phyloP scores from a whole-genome alignment of 495 filamentous ascomycete genomes.

The Penicillium roqueforti region DNA sequence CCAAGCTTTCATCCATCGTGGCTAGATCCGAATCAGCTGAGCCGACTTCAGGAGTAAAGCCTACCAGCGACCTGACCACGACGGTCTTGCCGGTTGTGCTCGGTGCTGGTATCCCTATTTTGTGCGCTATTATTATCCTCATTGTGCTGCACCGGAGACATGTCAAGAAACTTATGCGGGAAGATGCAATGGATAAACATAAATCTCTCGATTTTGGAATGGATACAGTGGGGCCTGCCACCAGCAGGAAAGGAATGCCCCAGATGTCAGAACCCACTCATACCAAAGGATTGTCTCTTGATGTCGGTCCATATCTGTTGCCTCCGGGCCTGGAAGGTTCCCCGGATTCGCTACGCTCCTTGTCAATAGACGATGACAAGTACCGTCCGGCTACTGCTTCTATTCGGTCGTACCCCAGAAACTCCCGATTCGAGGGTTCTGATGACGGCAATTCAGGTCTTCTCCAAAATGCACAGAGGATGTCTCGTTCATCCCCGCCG shows the following conservation, averaged over 20 bases:
- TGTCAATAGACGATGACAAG: slow-evolving; percentile 75
- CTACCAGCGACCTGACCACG: slow-evolving; percentile 50
- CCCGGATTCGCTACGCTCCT: slow-evolving; percentile 76
- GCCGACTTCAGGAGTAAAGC: slow-evolving; percentile 26
- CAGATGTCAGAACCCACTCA: slow-evolving; percentile 41
- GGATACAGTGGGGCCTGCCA: slow-evolving; percentile 42
- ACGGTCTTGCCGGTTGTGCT: slow-evolving; percentile 73
- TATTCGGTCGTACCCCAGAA: slow-evolving; percentile 47
- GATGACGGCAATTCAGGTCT: slow-evolving; percentile 60
- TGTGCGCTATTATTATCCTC: slow-evolving; percentile 61
- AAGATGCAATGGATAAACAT: slow-evolving; percentile 84
- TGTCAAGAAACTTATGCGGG: slow-evolving; percentile 63
- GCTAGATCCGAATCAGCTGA: slow-evolving; percentile 24
- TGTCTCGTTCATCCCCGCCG: slow-evolving; percentile 61
- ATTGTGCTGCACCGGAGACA: slow-evolving; percentile 75
- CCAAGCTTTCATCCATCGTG: slow-evolving; percentile 25
- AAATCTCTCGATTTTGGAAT: slow-evolving; percentile 93
- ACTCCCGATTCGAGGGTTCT: slow-evolving; percentile 40
- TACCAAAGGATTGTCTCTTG: slow-evolving; percentile 73
- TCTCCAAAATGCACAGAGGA: slow-evolving; percentile 57
- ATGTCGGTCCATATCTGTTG: slow-evolving; percentile 77
- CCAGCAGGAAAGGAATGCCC: slow-evolving; percentile 40
- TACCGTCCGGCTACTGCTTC: slow-evolving; percentile 75
- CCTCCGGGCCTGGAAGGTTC: slow-evolving; percentile 75
- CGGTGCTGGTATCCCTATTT: slow-evolving; percentile 75